Evolutionary conservation across 768 basidiomycete genomes (phyloP).

Genomic region (Phylloporus sp.): DNA sequence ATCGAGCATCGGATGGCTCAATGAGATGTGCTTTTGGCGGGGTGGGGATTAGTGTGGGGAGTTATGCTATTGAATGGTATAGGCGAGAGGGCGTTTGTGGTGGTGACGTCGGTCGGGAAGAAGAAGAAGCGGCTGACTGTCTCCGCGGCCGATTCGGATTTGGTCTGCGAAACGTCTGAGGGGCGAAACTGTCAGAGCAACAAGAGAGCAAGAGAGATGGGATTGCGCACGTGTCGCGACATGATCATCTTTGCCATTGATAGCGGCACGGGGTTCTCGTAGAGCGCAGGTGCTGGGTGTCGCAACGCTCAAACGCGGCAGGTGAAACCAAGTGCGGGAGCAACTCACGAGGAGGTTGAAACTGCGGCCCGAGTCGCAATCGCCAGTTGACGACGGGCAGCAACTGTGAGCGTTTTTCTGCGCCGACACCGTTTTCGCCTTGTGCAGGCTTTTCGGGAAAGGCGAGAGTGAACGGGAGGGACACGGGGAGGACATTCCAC

Average conservation of each 20-base stretch:
- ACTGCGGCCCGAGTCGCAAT: slow-evolving; percentile 21
- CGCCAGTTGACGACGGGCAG: slow-evolving; percentile 23
- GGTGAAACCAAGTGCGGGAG: not conserved
- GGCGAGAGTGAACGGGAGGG: slow-evolving; percentile 25
- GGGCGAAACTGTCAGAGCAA: not conserved
- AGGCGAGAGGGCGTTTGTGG: slow-evolving; percentile 33
- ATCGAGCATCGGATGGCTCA: slow-evolving; percentile 9
- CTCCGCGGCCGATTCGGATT: slow-evolving; percentile 25
- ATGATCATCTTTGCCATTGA: slow-evolving; percentile 52
- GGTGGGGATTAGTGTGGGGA: slow-evolving; percentile 13
- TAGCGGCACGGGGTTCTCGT: slow-evolving; percentile 39
- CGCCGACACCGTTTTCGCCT: slow-evolving; percentile 5
- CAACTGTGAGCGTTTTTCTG: slow-evolving; percentile 9
- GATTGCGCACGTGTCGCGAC: slow-evolving; percentile 47
- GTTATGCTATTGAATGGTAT: slow-evolving; percentile 33
- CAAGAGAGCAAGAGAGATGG: not conserved
- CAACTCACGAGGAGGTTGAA: slow-evolving; percentile 31
- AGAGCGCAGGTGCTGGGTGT: slow-evolving; percentile 38
- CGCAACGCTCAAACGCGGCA: not conserved
- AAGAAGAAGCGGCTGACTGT: slow-evolving; percentile 15
- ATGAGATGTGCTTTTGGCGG: slow-evolving; percentile 14
- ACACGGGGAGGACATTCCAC: slow-evolving; percentile 25
- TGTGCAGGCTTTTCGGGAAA: slow-evolving; percentile 19
- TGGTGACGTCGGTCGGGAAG: slow-evolving; percentile 21
- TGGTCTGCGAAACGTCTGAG: slow-evolving; percentile 33